Evolutionary conservation across 139 green algal species (phyloP).

Genomic region (Chlorella sp.): DNA sequence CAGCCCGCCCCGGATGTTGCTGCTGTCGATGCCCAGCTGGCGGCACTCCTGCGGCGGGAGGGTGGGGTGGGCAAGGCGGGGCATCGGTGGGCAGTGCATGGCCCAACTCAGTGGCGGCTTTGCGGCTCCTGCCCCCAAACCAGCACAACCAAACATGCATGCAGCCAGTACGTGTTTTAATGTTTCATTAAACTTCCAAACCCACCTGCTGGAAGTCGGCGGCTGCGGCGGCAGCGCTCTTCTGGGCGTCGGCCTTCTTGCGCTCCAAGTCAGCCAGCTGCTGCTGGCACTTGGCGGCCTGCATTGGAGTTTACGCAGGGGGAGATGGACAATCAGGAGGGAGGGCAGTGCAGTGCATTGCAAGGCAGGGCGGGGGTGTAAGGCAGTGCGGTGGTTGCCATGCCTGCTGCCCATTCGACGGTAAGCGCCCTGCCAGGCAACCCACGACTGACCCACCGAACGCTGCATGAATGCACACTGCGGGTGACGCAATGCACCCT

Average conservation of each 20-base stretch:
- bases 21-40: slow-evolving; percentile 51
- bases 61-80: background rate
- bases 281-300: slow-evolving; percentile 35
- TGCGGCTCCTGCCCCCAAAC: too few relatives aligned
- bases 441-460: slow-evolving; percentile 34
- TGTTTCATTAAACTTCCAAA: background rate
- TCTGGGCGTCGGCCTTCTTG: slow-evolving; percentile 62
- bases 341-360: background rate
- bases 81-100: background rate
- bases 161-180: too few relatives aligned
- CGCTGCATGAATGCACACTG: too few relatives aligned
- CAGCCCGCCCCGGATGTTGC: slow-evolving; percentile 53
- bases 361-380: too few relatives aligned
- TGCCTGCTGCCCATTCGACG: background rate
- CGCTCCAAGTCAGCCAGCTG: slow-evolving; percentile 69
- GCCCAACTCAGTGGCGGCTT: too few relatives aligned
- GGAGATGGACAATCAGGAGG: background rate
- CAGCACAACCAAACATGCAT: too few relatives aligned
- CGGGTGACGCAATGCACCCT: too few relatives aligned
- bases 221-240: slow-evolving; percentile 55
- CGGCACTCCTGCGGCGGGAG: slow-evolving; percentile 56
- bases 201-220: slow-evolving; percentile 59
- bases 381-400: too few relatives aligned
- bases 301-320: background rate
- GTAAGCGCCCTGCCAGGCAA: too few relatives aligned